phyloP scores from a whole-genome alignment of 2,329 filamentous ascomycete genomes.

The Stachybotrys elegans region DNA sequence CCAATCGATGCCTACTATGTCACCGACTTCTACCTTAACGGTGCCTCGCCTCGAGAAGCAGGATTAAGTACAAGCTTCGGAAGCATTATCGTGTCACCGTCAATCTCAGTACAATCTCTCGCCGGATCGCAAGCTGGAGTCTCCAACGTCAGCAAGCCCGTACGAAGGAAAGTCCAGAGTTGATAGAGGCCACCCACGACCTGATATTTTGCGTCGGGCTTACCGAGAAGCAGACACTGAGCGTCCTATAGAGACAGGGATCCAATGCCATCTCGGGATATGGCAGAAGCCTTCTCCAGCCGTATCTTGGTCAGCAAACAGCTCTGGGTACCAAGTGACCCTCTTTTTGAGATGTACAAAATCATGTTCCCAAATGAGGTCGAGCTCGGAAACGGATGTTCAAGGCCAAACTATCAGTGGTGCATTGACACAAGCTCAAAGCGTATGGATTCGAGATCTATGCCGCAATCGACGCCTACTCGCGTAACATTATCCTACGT shows the following conservation, averaged over 20 bases:
- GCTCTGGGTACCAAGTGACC: conserved; percentile 5
- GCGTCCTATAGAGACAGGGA: conserved; percentile 3
- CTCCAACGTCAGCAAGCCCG: conserved; percentile 4
- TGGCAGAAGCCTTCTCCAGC: conserved; percentile 4
- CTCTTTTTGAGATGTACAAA: conserved; percentile 3
- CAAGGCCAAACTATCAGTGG: conserved; percentile 6
- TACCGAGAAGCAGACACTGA: conserved; percentile 2
- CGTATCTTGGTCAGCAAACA: conserved; percentile 3
- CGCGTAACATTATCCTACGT: conserved; percentile 7
- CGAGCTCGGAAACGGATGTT: conserved; percentile 2
- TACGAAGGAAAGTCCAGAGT: conserved; percentile 5
- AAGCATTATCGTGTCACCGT: conserved; percentile 2
- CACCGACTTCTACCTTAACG: conserved; percentile 3
- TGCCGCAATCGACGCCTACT: conserved; percentile 6
- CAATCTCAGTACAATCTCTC: neutral
- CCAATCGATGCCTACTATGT: conserved; percentile 3
- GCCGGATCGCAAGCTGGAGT: conserved; percentile 1
- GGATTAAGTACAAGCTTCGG: conserved; percentile 4
- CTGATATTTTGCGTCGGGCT: conserved; percentile 5
- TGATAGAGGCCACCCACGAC: conserved; percentile 4
- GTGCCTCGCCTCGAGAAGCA: conserved; percentile 4
- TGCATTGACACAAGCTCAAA: conserved; percentile 8
- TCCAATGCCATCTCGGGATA: conserved; percentile 3
- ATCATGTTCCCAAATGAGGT: conserved; percentile 3
- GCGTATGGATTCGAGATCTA: conserved; percentile 8